Evolutionary conservation across 2,329 filamentous ascomycete genomes (phyloP).

Genomic region (Fusarium odoratissimum): DNA sequence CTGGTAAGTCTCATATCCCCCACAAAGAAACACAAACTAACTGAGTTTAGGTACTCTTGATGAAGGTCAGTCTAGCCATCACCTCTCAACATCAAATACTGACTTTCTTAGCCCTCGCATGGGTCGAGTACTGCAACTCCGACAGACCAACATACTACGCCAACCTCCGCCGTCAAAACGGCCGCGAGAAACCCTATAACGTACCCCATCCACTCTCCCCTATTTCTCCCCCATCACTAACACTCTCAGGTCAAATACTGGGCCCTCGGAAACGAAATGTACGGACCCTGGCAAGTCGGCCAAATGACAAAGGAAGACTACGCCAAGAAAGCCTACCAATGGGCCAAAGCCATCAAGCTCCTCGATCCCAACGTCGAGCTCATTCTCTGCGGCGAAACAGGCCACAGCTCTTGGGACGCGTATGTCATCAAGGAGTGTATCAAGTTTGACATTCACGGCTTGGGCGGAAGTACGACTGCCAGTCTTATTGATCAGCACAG

Average conservation of each 20-base stretch:
- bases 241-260: constrained; percentile 75
- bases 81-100: not conserved
- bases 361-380: constrained; percentile 75
- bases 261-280: constrained; percentile 83
- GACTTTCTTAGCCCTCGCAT: constrained; percentile 65
- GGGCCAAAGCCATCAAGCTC: constrained; percentile 78
- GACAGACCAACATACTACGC: constrained; percentile 83
- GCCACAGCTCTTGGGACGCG: constrained; percentile 77
- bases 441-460: constrained; percentile 51
- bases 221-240: not conserved
- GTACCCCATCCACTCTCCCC: constrained; percentile 17
- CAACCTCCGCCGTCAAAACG: constrained; percentile 81
- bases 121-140: constrained; percentile 90
- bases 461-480: constrained; percentile 49
- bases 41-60: constrained; percentile 52
- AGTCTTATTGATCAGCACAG: constrained; percentile 80
- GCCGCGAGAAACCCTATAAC: constrained; percentile 80
- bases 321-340: constrained; percentile 75
- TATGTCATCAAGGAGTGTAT: constrained; percentile 78
- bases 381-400: constrained; percentile 80
- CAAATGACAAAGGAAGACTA: constrained; percentile 78
- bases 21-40: not conserved
- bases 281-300: constrained; percentile 74
- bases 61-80: constrained; percentile 43
- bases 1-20: constrained; percentile 57